Conservation (phyloP, 768 basidiomycete genomes). For the Rhizopogon vinicolor region DNA sequence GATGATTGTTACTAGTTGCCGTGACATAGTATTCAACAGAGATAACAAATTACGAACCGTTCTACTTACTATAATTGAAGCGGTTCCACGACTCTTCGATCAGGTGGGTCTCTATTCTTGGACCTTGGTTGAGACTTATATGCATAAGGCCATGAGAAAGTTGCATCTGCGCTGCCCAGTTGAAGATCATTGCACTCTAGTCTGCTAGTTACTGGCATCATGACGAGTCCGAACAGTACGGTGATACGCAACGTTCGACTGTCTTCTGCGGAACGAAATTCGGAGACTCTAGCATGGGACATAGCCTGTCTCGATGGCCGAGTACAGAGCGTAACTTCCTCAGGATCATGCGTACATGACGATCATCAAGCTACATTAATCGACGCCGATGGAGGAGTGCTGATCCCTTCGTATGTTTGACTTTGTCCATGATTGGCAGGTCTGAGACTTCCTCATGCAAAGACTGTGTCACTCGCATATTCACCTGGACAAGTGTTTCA, state of each 20-base stretch:
- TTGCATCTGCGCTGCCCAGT: not conserved
- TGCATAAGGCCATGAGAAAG: not conserved
- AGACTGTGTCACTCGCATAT: constrained; percentile 60
- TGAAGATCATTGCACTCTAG: too few species aligned
- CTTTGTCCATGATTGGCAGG: constrained; percentile 9
- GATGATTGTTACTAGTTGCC: not conserved
- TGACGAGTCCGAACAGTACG: not conserved
- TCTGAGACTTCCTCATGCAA: not conserved
- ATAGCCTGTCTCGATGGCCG: constrained; percentile 25
- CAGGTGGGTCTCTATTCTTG: not conserved
- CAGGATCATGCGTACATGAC: not conserved
- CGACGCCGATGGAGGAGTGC: constrained; percentile 22
- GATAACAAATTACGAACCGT: not conserved
- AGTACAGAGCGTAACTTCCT: constrained; percentile 19
- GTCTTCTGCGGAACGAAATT: constrained; percentile 20
- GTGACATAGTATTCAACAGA: not conserved
- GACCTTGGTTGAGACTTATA: not conserved
- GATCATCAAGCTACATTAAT: constrained; percentile 1
- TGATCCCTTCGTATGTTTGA: constrained; percentile 28
- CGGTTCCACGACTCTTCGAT: not conserved
- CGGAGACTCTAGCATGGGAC: constrained; percentile 26
- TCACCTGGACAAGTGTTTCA: constrained; percentile 67
- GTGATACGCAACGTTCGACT: constrained; percentile 26
- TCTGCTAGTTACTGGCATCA: not conserved
- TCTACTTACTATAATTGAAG: not conserved